Conservation (phyloP, 2,329 filamentous ascomycete species). For the Aaosphaeria arxii region DNA sequence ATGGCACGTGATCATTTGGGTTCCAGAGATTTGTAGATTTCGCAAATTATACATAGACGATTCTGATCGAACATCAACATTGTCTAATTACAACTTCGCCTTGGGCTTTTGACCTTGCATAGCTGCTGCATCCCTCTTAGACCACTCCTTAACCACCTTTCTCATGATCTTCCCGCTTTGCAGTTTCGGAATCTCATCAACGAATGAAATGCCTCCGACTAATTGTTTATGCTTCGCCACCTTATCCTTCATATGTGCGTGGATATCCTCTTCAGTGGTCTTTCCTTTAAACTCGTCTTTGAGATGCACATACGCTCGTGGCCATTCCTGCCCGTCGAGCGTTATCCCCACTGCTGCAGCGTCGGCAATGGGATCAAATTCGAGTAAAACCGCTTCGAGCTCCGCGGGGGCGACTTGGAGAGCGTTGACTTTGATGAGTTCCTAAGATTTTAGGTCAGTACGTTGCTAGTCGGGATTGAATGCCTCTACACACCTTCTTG, state of each 20-base stretch:
- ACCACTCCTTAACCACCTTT: conserved; percentile 56
- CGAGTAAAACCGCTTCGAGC: conserved; percentile 51
- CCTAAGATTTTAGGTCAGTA: conserved; percentile 10
- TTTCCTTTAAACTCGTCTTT: conserved; percentile 45
- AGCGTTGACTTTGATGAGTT: conserved; percentile 44
- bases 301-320: conserved; percentile 52
- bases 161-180: conserved; percentile 58
- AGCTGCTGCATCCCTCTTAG: conserved; percentile 50
- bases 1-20: no score
- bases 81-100: conserved; percentile 15
- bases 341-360: conserved; percentile 55
- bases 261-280: conserved; percentile 21
- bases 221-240: conserved; percentile 55
- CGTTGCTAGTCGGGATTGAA: not conserved
- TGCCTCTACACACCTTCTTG: conserved; percentile 25
- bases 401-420: conserved; percentile 36
- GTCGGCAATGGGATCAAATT: conserved; percentile 53
- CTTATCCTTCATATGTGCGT: conserved; percentile 40
- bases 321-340: conserved; percentile 51
- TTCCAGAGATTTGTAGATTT: no score
- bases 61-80: no score
- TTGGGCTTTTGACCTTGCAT: conserved; percentile 20
- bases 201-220: conserved; percentile 52
- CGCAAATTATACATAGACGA: no score
- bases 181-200: conserved; percentile 57